Evolutionary conservation across 2,329 filamentous ascomycete species (phyloP), one percentile per base, ranked within the genome.

Genomic region (Sporothrix brunneoviolacea): DNA sequence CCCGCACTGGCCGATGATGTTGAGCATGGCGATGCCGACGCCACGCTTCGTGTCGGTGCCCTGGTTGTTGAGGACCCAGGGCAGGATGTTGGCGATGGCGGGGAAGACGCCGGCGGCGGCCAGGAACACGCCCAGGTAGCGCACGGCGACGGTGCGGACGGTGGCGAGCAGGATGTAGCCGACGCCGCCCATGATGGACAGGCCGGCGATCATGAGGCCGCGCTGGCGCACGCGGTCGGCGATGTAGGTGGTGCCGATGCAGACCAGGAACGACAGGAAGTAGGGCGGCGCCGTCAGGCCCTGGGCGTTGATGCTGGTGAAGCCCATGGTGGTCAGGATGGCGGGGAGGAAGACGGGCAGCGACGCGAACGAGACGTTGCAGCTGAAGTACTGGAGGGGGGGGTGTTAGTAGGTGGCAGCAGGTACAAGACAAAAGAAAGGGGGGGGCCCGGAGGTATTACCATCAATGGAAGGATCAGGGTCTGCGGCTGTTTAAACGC

Each of bases 251-350:
- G 77, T 78, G 9, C 61, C 58, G 53, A 88, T 74, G 39, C 80
- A 84, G 19, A 81, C 65, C 12, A 85, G 58, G 61, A 84, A 87
- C 2, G 83, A 75, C 15, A 85, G 64, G 58, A 88, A 79, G 63
- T 84, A 88, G 0, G 84, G 83, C 1, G 84, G 84, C 0, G 84
- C 83, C 1, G 83, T 83, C 12, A 90, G 73, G 1, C 84, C 86
- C 65, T 90, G 85, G 0, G 86, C 82, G 52, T 81, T 70, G 55
- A 87, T 75, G 16, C 75, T 70, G 0, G 75, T 76, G 65, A 83
- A 88, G 13, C 84, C 84, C 80, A 89, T 86, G 50, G 78, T 71
- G 40, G 74, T 66, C 15, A 85, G 68, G 55, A 85, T 83, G 3
- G 79, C 77, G 0, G 81, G 81, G 3, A 84, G 69, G 58, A 83